Percentiles rank a stretch among this genome's conserved stretches.
These are phyloP conservation scores for Golubevia sp. DNA, from an alignment of 1,284 basidiomycete species.

Conservation along the genomic window DNA sequence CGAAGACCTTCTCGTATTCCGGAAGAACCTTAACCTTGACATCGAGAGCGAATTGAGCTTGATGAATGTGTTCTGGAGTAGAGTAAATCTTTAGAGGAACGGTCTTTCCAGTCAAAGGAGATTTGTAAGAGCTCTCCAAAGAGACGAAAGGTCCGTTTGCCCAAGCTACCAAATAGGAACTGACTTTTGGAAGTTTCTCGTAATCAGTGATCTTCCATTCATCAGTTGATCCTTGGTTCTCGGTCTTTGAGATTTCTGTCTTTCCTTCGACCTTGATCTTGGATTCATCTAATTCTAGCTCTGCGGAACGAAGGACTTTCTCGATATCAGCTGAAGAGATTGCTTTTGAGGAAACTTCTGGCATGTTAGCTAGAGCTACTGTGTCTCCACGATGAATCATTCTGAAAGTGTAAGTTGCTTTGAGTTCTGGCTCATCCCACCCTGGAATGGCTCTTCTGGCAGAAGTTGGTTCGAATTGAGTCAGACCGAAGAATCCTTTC, in stretches of 20 bases:
- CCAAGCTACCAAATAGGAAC: constrained; percentile 87
- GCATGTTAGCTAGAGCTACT: constrained; percentile 78
- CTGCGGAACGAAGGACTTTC: constrained; percentile 42
- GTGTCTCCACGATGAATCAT: constrained; percentile 77
- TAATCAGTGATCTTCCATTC: constrained; percentile 61
- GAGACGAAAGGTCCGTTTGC: constrained; percentile 82
- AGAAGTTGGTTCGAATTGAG: constrained; percentile 74
- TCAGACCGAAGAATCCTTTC: constrained; percentile 59
- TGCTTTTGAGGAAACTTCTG: constrained; percentile 26
- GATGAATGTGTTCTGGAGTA: constrained; percentile 83
- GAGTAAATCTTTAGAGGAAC: constrained; percentile 82
- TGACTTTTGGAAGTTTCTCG: constrained; percentile 68
- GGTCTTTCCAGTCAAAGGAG: constrained; percentile 79
- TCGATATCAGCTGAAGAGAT: constrained; percentile 34
- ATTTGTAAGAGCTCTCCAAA: constrained; percentile 77
- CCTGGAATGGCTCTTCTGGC: constrained; percentile 69
- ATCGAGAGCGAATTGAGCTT: constrained; percentile 78
- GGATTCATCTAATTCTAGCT: constrained; percentile 54
- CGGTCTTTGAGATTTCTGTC: constrained; percentile 49
- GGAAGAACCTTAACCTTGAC: constrained; percentile 85
- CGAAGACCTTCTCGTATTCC: constrained; percentile 78
- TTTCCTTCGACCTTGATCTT: constrained; percentile 60
- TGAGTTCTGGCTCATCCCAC: constrained; percentile 92
- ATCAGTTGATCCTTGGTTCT: constrained; percentile 5
- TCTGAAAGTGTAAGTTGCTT: constrained; percentile 81